Base-by-base conservation (phyloP, 2,329 filamentous ascomycete genomes). In the Seiridium unicorne region DNA sequence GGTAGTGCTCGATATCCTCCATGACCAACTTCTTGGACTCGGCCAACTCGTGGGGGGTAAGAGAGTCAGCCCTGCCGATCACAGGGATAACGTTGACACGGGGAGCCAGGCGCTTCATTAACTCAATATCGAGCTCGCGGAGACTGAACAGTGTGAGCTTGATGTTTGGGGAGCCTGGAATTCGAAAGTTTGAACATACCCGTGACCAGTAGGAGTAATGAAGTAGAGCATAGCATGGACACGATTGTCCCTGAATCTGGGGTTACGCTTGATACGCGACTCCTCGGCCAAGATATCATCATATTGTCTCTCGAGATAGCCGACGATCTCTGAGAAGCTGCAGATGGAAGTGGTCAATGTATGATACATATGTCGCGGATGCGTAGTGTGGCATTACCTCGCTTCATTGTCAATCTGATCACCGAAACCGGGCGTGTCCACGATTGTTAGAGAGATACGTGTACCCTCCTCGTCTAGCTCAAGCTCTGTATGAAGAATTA, bases 221-320 rank as follows among this genome's bases (percentile, higher is more conserved):
- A 99, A 99, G 86, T 99, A 99, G 72, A 99, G 89, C 76, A 99
- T 88, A 68, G 93, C 95, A 75, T 99, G 95, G 54, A 99, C 92
- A 82, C 95, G 92, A 83, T 99, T 98, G 82, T 99, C 95, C 74
- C 95, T 90, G 90, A 99, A 99, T 73, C 95, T 89, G 70, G 95
- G 95, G 84, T 99, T 99, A 93, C 95, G 95, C 91, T 99, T 99
- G 85, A 99, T 99, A 84, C 95, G 92, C 72, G 95, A 98, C 83
- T 99, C 95, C 82, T 98, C 94, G 64, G 95, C 94, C 70, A 99
- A 87, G 84, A 99, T 98, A 77, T 98, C 93, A 79, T 99, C 95
- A 79, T 98, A 98, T 87, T 99, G 94, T 81, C 94, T 89, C 85
- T 99, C 95, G 72, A 99, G 91, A 81, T 96, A 97, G 69, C 93